Conservation (phyloP, 108 stramenopile species). For the Parietichytrium sp. region DNA sequence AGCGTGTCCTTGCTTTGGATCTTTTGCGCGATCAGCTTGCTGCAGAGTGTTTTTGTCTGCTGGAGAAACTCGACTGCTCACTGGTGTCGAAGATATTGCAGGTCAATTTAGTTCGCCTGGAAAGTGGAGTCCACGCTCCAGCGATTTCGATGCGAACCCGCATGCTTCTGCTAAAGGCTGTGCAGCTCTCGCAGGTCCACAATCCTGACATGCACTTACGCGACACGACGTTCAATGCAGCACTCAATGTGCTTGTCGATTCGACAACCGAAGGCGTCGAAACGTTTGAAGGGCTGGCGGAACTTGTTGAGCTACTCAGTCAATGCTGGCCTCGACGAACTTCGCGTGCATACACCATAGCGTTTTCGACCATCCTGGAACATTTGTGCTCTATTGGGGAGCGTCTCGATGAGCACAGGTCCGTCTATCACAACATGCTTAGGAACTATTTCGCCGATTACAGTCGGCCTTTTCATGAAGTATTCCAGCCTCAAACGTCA, state of each 20-base stretch:
- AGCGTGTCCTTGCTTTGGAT: no score
- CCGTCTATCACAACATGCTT: slow-evolving; percentile 22
- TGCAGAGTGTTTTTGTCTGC: no score
- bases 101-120: no score
- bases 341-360: background rate
- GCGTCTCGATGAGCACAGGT: background rate
- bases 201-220: no score
- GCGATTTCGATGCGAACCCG: no score
- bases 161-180: no score
- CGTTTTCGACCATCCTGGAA: slow-evolving; percentile 14
- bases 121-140: no score
- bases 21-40: no score
- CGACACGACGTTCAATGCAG: background rate
- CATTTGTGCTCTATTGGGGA: background rate
- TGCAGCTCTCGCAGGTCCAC: no score
- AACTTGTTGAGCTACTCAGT: background rate
- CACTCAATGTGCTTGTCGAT: slow-evolving; percentile 5
- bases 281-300: background rate
- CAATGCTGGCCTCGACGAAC: background rate
- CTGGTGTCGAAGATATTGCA: no score
- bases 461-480: background rate
- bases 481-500: no score
- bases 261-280: background rate
- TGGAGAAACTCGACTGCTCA: no score
- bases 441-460: background rate